These are phyloP conservation scores for Penicillium waksmanii DNA, from an alignment of 495 filamentous ascomycete species.

Conservation along the genomic window DNA sequence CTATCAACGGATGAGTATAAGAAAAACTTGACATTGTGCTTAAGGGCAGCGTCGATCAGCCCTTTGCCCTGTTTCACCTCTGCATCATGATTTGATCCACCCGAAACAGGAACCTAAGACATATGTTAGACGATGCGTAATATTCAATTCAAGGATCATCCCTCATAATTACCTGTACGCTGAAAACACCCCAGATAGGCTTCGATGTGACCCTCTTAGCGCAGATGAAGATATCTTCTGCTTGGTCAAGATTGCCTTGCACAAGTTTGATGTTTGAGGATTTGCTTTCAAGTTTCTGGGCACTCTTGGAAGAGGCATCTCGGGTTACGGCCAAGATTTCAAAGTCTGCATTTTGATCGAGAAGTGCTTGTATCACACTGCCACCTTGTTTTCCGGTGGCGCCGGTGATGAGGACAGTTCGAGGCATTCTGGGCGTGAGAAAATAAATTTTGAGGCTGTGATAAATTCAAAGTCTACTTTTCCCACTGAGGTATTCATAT, in stretches of 20 bases:
- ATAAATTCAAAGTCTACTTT: neutral
- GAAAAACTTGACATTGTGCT: constrained; percentile 59
- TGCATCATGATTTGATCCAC: neutral
- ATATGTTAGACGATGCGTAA: too few species aligned
- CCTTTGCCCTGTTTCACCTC: constrained; percentile 63
- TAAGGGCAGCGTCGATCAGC: constrained; percentile 60
- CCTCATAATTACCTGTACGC: constrained; percentile 36
- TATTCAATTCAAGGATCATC: too few species aligned
- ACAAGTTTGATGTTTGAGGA: constrained; percentile 56
- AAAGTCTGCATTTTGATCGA: constrained; percentile 44
- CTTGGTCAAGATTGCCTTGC: constrained; percentile 57
- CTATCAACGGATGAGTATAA: constrained; percentile 71
- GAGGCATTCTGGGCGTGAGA: neutral
- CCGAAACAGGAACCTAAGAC: neutral
- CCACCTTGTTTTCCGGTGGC: constrained; percentile 75
- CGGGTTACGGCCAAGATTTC: constrained; percentile 71
- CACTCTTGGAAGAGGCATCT: constrained; percentile 53
- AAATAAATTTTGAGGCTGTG: neutral
- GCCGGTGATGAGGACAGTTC: constrained; percentile 59
- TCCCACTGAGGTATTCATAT: neutral
- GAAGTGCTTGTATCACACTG: constrained; percentile 60
- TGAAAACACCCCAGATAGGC: constrained; percentile 57
- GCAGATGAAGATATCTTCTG: constrained; percentile 54
- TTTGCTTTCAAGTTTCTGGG: constrained; percentile 52
- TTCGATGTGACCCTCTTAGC: constrained; percentile 45